A percentile compares a stretch with the other conserved stretches of the same genome.
Evolutionary conservation across 306 rosid genomes (phyloP).

Genomic region (Geum urbanum): DNA sequence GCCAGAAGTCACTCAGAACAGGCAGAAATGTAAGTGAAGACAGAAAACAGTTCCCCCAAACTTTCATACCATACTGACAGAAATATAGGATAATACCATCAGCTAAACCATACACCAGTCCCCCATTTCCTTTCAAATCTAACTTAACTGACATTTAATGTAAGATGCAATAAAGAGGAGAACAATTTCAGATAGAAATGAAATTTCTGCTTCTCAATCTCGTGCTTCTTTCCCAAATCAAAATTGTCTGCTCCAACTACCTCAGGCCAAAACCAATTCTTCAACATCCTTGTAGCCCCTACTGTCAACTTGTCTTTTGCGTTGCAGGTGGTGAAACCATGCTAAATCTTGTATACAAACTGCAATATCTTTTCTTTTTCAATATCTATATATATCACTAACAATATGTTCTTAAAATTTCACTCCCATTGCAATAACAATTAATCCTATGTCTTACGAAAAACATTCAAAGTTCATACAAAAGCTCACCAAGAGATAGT

Average conservation of each 20-base stretch:
- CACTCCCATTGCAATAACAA: neutral
- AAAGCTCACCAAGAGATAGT: conserved; percentile 79
- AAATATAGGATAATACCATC: neutral
- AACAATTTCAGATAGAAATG: neutral
- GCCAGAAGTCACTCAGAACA: neutral
- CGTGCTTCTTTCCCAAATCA: neutral
- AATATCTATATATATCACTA: neutral
- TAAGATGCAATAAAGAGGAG: neutral
- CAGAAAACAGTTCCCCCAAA: conserved; percentile 5
- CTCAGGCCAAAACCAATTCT: neutral
- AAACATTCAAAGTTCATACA: neutral
- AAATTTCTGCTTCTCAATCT: neutral
- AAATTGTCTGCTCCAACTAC: neutral
- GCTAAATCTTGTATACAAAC: neutral
- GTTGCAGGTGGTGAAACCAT: neutral
- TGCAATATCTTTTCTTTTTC: neutral
- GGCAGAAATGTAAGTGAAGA: neutral
- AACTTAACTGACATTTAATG: neutral
- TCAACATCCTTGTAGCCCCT: neutral
- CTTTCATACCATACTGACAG: neutral
- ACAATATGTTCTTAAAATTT: neutral
- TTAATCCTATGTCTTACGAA: neutral
- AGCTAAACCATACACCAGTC: neutral
- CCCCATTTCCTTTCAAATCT: neutral
- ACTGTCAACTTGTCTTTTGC: neutral